A percentile compares a stretch with the other conserved stretches of the same genome.
Conservation (phyloP, 345 rosid genomes). For the Stellera chamaejasme region DNA sequence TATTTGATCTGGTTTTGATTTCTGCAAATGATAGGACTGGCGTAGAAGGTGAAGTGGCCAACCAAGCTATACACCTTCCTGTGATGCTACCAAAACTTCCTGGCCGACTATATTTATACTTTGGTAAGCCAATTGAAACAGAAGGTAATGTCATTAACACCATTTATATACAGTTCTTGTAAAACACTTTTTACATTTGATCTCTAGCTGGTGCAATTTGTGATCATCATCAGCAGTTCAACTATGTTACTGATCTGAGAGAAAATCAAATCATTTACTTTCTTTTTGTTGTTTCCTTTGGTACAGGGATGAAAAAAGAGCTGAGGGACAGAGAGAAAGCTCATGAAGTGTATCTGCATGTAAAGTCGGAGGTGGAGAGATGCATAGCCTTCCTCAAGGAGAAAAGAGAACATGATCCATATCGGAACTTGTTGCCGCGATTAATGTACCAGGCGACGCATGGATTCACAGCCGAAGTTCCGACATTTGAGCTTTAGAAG, state of each 20-base stretch:
- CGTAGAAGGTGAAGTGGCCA: slow-evolving; percentile 41
- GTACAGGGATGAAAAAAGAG: slow-evolving; percentile 42
- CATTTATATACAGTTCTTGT: not conserved
- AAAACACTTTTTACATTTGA: not conserved
- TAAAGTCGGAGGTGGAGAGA: slow-evolving; percentile 57
- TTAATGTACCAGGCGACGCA: slow-evolving; percentile 36
- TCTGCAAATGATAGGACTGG: slow-evolving; percentile 29
- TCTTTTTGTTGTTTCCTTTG: not conserved
- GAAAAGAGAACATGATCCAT: slow-evolving; percentile 65
- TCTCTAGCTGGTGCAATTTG: not conserved
- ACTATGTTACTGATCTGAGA: not conserved
- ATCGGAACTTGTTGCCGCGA: slow-evolving; percentile 46
- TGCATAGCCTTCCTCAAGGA: slow-evolving; percentile 43
- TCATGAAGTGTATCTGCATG: slow-evolving; percentile 48
- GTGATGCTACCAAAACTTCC: slow-evolving; percentile 65
- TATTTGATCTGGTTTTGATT: slow-evolving; percentile 1
- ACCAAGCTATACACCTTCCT: slow-evolving; percentile 46
- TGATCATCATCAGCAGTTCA: not conserved
- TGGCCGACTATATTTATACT: slow-evolving; percentile 60
- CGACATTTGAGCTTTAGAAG: slow-evolving; percentile 48
- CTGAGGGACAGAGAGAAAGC: slow-evolving; percentile 42
- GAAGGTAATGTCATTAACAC: slow-evolving; percentile 32
- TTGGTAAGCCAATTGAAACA: slow-evolving; percentile 73
- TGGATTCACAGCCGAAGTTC: slow-evolving; percentile 40
- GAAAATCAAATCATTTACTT: not conserved